phyloP scores from a whole-genome alignment of 208 protist species.

The Willaertia magna region DNA sequence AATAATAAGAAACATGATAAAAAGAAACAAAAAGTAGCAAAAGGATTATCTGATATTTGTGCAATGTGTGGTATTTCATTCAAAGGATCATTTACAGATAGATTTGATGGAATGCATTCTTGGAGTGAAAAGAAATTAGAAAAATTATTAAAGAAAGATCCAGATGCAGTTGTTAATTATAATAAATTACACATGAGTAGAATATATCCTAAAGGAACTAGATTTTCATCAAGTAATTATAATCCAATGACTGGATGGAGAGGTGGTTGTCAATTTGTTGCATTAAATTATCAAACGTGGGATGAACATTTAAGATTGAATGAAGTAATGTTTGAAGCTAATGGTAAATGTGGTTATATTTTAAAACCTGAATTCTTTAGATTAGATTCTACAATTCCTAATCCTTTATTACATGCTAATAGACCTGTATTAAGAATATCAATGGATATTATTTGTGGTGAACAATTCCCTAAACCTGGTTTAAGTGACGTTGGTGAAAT shows the following conservation, averaged over 20 bases:
- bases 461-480: constrained; percentile 13
- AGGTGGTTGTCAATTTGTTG: constrained; percentile 63
- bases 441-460: constrained; percentile 13
- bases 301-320: constrained; percentile 54
- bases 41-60: not conserved
- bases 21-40: not conserved
- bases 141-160: not conserved
- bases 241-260: constrained; percentile 57
- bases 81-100: not conserved
- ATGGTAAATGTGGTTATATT: constrained; percentile 76
- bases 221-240: constrained; percentile 78
- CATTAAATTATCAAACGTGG: constrained; percentile 72
- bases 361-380: constrained; percentile 56
- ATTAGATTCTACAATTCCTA: not conserved
- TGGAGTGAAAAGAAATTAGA: not conserved
- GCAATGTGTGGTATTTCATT: not conserved
- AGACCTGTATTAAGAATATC: not conserved
- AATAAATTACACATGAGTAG: constrained; percentile 60
- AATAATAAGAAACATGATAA: not conserved
- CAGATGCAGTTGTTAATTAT: not conserved
- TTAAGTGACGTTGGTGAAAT: constrained; percentile 7
- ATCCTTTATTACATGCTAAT: not conserved
- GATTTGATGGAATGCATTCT: not conserved
- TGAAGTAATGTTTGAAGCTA: constrained; percentile 64
- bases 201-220: constrained; percentile 71